A percentile compares a stretch with the other conserved stretches of the same genome.
phyloP scores from a whole-genome alignment of 805 yeast species.

The Spathaspora arborariae region DNA sequence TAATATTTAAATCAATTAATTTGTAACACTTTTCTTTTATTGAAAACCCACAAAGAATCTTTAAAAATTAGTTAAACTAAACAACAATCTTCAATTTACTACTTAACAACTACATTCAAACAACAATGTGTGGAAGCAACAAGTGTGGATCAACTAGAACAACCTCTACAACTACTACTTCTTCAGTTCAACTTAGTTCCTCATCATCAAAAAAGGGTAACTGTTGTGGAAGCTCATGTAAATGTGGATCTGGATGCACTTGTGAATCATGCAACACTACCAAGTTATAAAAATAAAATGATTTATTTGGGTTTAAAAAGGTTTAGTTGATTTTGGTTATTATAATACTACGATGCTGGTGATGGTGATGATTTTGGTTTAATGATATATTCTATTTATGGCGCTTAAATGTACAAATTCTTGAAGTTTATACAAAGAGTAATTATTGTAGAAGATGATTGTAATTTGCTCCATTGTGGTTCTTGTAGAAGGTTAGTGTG shows the following conservation, averaged over 20 bases:
- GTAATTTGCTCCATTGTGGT: too few species aligned
- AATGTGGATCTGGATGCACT: constrained; percentile 38
- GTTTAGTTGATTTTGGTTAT: background rate
- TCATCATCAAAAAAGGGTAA: background rate
- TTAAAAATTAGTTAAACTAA: background rate
- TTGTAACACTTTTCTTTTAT: background rate
- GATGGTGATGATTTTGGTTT: constrained; percentile 1
- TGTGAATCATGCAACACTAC: constrained; percentile 43
- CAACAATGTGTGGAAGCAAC: constrained; percentile 1
- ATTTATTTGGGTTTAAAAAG: background rate
- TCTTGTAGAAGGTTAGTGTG: too few species aligned
- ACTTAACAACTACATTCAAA: background rate
- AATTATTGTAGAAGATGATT: background rate
- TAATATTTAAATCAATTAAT: background rate
- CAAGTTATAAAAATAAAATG: constrained; percentile 21
- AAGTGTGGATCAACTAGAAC: background rate
- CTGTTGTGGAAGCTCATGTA: constrained; percentile 38
- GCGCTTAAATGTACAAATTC: background rate
- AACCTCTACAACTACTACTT: background rate
- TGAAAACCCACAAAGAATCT: background rate
- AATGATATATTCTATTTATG: background rate
- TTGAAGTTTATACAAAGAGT: background rate
- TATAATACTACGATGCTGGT: constrained; percentile 1
- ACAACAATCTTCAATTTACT: background rate
- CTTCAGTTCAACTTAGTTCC: background rate